Evolutionary conservation across 2,329 filamentous ascomycete genomes (phyloP).

Genomic region (Seiridium cupressi): DNA sequence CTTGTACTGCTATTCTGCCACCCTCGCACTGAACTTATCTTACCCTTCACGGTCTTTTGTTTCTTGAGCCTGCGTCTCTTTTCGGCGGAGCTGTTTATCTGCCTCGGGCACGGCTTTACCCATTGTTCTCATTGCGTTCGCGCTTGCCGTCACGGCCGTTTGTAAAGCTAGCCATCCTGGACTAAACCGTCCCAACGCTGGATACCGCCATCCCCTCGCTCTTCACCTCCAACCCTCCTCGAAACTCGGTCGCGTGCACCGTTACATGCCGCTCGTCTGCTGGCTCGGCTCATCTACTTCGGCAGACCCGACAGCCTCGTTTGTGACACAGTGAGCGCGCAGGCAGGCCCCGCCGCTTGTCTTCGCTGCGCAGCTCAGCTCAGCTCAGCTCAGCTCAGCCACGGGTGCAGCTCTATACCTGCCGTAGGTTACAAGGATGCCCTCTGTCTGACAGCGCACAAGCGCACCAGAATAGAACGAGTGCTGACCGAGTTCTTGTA

Average conservation of each 20-base stretch:
- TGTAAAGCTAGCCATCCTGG: not conserved
- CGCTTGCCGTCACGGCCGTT: not conserved
- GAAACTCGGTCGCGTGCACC: slow-evolving; percentile 9
- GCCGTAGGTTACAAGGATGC: not conserved
- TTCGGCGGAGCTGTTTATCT: too few species aligned
- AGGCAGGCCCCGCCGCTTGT: not conserved
- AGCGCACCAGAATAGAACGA: not conserved
- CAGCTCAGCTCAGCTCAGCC: not conserved
- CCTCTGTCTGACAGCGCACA: not conserved
- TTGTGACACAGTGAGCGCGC: slow-evolving; percentile 1
- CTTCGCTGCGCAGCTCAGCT: not conserved
- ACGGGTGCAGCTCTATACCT: not conserved
- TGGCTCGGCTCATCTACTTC: not conserved
- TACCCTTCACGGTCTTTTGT: not conserved
- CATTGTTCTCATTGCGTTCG: not conserved
- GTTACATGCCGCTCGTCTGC: slow-evolving; percentile 10
- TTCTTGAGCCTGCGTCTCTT: not conserved
- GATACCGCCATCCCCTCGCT: not conserved
- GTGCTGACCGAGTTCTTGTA: not conserved
- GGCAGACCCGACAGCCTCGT: not conserved
- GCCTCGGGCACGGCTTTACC: not conserved
- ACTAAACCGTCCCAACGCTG: not conserved
- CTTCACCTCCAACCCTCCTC: not conserved
- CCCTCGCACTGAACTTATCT: not conserved
- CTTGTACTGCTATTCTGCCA: not conserved